A percentile compares a stretch with the other conserved stretches of the same genome.
Conservation (phyloP, 129 eudicot species). For the Deinandra increscens region DNA sequence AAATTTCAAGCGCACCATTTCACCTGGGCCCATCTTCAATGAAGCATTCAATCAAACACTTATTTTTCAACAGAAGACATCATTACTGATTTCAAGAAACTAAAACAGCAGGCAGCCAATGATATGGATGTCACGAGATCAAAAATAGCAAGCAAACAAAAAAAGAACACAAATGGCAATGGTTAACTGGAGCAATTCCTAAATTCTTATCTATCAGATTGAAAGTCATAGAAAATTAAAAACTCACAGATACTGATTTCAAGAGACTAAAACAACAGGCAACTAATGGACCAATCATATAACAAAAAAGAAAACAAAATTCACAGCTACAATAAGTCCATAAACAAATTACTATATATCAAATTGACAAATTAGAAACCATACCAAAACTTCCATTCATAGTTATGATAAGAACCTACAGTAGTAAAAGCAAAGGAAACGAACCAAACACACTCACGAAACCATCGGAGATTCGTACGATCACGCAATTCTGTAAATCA, state of each 20-base stretch:
- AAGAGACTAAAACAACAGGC: conserved; percentile 1
- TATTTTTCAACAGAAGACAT: background rate
- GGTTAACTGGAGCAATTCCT: background rate
- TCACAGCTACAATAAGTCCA: conserved; percentile 2
- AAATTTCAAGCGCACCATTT: conserved; percentile 16
- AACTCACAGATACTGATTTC: background rate
- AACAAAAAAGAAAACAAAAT: background rate
- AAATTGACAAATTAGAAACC: background rate
- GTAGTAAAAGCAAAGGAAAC: conserved; percentile 10
- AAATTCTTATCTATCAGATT: background rate
- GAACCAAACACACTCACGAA: conserved; percentile 21
- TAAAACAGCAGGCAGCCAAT: background rate
- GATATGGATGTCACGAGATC: conserved; percentile 5
- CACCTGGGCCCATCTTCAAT: conserved; percentile 20
- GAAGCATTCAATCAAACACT: conserved; percentile 2
- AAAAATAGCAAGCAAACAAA: background rate
- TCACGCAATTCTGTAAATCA: conserved; percentile 22
- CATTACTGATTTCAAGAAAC: background rate
- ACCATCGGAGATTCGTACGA: conserved; percentile 21
- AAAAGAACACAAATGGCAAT: background rate
- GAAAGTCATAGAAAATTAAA: conserved; percentile 6
- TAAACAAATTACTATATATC: background rate
- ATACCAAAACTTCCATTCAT: background rate
- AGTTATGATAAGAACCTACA: conserved; percentile 1
- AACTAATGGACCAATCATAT: conserved; percentile 9